phyloP scores from a whole-genome alignment of 116 monocot genomes.

The Posidonia oceanica region DNA sequence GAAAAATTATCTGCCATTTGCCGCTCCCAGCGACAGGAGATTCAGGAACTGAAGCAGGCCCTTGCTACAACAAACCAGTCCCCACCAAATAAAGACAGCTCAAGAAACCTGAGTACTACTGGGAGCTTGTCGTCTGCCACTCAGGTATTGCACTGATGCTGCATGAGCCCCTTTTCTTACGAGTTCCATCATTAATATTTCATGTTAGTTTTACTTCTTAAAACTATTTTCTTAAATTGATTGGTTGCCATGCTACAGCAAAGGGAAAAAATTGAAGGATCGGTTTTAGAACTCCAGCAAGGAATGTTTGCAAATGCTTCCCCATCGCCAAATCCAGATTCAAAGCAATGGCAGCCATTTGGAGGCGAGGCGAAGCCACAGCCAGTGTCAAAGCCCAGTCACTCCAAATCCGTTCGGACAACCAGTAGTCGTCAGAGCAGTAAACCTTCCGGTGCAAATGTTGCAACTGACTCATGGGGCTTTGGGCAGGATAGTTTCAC shows the following conservation, averaged over 20 bases:
- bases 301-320: constrained; percentile 26
- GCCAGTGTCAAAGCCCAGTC: constrained; percentile 7
- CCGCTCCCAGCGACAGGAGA: constrained; percentile 78
- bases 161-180: not conserved
- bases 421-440: constrained; percentile 14
- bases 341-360: constrained; percentile 67
- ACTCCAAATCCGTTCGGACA: constrained; percentile 53
- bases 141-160: constrained; percentile 20
- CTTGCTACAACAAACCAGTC: constrained; percentile 21
- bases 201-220: not conserved
- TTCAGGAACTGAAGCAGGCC: constrained; percentile 62
- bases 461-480: constrained; percentile 27
- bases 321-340: constrained; percentile 17
- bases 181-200: not conserved
- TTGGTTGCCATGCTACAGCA: constrained; percentile 18
- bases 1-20: constrained; percentile 82
- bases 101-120: constrained; percentile 16
- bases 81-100: constrained; percentile 22
- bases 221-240: not conserved
- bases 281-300: constrained; percentile 37
- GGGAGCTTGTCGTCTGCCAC: constrained; percentile 14
- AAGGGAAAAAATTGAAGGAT: constrained; percentile 63
- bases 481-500: constrained; percentile 52
- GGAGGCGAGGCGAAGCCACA: constrained; percentile 33
- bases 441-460: constrained; percentile 1